Base-by-base conservation (phyloP, 768 basidiomycete species). In the Rubroboletus pulcherrimus region DNA sequence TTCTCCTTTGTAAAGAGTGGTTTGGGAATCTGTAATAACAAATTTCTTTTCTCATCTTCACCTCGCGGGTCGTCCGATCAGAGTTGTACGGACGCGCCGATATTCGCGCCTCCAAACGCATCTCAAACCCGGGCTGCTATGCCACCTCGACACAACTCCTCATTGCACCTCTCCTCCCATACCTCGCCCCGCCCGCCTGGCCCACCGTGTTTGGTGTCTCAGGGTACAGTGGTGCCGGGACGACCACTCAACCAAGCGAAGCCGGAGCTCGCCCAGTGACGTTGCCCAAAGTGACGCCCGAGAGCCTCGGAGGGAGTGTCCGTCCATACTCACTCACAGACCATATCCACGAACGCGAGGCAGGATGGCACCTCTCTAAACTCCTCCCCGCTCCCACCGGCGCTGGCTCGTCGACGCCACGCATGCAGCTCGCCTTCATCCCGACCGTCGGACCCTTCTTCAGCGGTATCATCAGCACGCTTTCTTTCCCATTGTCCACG, bases 311-410 rank as follows among this genome's bases (percentile, higher is more conserved):
- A 2, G 86, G 88, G 12, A 90, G 86, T 3, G 73, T 98, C 46
- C 81, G 85, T 51, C 87, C 95, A 7, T 99, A 99, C 74, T 66
- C 92, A 0, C 75, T 99, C 46, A 99, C 97, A 14, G 94, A 95
- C 71, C 97, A 99, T 74, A 97, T 99, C 66, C 97, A 99, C 77
- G 97, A 99, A 72, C 90, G 97, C 43, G 97, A 99, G 73, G 92
- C 95, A 0, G 85, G 87, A 3, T 76, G 77, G 61, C 97, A 97
- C 71, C 84, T 99, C 49, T 84, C 89, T 8, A 72, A 71, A 4
- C 80, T 92, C 35, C 73, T 86, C 39, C 60, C 72, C 5, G 10
- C 19, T 0, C 15, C 60, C 19, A 2, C 45, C 1, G 24, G 41
- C 5, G 7, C 33, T 2, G 17, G 30, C 9, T n/a, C 51, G 3